Base-by-base conservation (phyloP, 805 yeast species). In the Saturnispora silvae region DNA sequence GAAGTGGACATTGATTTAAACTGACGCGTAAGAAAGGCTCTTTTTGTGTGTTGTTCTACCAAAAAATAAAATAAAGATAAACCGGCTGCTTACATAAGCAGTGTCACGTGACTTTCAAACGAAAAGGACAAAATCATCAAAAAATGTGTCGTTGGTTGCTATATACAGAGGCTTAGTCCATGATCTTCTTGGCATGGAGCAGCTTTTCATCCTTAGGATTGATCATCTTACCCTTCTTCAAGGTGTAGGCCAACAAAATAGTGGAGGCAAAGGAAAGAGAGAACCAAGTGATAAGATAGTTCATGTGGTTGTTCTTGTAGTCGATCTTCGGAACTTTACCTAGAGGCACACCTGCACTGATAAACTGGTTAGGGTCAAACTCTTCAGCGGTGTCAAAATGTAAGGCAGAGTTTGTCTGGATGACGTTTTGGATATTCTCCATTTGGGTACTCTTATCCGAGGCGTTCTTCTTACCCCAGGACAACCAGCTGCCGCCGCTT, bases 271-370 rank as follows among this genome's bases (percentile, higher is more conserved):
- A 49, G 2, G 86, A 75, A 30, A 89, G 69, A 0, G 96, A 95
- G 56, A 83, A 89, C 98, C 98, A 92, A 0, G 98, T 92, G 16
- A 85, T 75, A 51, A 92, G 62, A 56, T 92, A 92, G 56, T 89
- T 95, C 56, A 87, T 60, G 54, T 92, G 98, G 53, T 86, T 85
- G 56, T 92, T 92, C 43, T 81, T 76, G 53, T 84, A 70, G 46
- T 78, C 87, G 24, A 89, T 73, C 48, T 74, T 75, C n/a, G 96
- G 87, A 7, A 66, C 60, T 38, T 80, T 76, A 1, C 95, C 98
- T 9, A 92, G 56, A 9, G 98, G 98, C 5, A 89, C 89, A 37
- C 98, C 98, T 4, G 83, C 79, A 40, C 68, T 71, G 38, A 75
- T 61, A 50, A 81, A 76, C 56, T 83, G 83, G 40, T 62, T 64